Evolutionary conservation across 2,329 filamentous ascomycete species (phyloP).

Genomic region (Aspergillus oerlinghausenensis): DNA sequence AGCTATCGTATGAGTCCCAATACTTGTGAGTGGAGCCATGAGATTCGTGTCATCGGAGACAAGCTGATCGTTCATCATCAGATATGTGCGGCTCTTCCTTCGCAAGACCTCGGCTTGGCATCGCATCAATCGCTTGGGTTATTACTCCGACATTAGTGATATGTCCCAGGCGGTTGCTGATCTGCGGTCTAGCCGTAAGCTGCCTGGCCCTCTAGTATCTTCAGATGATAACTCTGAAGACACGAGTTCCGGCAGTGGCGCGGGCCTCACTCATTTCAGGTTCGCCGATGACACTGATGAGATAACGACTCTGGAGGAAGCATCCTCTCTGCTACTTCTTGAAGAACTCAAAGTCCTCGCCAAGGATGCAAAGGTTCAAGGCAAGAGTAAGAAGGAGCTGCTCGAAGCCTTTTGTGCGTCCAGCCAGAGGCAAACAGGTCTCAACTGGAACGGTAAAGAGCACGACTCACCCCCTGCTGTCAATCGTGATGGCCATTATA

Average conservation of each 20-base stretch:
- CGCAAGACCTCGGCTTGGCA: slow-evolving; percentile 92
- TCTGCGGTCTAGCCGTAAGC: slow-evolving; percentile 54
- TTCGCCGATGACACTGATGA: slow-evolving; percentile 78
- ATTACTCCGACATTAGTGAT: slow-evolving; percentile 78
- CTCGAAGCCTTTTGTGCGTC: slow-evolving; percentile 67
- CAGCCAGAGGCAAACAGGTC: slow-evolving; percentile 68
- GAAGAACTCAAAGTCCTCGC: slow-evolving; percentile 82
- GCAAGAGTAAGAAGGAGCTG: slow-evolving; percentile 82
- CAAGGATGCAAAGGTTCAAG: slow-evolving; percentile 80
- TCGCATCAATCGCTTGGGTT: slow-evolving; percentile 69
- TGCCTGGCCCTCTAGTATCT: slow-evolving; percentile 48
- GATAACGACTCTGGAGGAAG: slow-evolving; percentile 77
- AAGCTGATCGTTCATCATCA: slow-evolving; percentile 31
- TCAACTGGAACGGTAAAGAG: slow-evolving; percentile 59
- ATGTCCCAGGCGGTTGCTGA: slow-evolving; percentile 60
- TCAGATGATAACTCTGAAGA: slow-evolving; percentile 43
- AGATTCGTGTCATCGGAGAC: neutral
- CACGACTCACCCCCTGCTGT: slow-evolving; percentile 41
- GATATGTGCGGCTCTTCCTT: slow-evolving; percentile 87
- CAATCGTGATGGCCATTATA: slow-evolving; percentile 70
- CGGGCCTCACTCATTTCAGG: slow-evolving; percentile 56
- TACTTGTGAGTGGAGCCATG: slow-evolving; percentile 63
- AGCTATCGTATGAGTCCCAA: slow-evolving; percentile 75
- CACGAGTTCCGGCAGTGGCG: slow-evolving; percentile 44
- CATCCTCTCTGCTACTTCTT: slow-evolving; percentile 72